Evolutionary conservation across 2,329 filamentous ascomycete species (phyloP).

Genomic region (Claviceps arundinis): DNA sequence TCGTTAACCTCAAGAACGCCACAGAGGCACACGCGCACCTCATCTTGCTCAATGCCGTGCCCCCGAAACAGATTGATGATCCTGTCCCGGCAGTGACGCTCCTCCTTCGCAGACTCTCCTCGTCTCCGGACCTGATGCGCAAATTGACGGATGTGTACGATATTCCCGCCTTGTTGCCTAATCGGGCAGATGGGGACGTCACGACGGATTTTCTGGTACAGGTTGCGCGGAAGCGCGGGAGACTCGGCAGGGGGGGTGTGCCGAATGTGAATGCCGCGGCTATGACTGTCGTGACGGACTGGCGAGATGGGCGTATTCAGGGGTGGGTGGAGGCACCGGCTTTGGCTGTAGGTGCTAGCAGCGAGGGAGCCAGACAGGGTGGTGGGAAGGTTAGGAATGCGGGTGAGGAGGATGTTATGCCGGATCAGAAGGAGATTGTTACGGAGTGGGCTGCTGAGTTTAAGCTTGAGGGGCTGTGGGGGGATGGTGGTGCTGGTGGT

Average conservation of each 20-base stretch:
- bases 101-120: conserved; percentile 67
- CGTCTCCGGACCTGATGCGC: conserved; percentile 57
- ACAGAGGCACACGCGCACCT: conserved; percentile 71
- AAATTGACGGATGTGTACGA: conserved; percentile 77
- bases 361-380: conserved; percentile 12
- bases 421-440: conserved; percentile 75
- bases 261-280: conserved; percentile 81
- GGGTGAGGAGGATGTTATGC: conserved; percentile 31
- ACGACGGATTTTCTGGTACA: conserved; percentile 90
- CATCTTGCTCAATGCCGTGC: conserved; percentile 79
- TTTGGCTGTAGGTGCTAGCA: conserved; percentile 36
- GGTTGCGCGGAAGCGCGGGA: conserved; percentile 82
- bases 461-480: conserved; percentile 86
- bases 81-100: conserved; percentile 76
- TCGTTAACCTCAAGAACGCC: conserved; percentile 42
- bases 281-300: conserved; percentile 90
- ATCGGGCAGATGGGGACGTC: conserved; percentile 54
- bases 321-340: conserved; percentile 76
- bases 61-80: conserved; percentile 88
- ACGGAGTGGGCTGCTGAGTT: conserved; percentile 91
- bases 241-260: conserved; percentile 76
- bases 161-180: conserved; percentile 61
- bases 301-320: conserved; percentile 88
- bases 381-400: conserved; percentile 21
- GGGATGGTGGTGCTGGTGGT: conserved; percentile 35